Evolutionary conservation across 2,329 filamentous ascomycete species (phyloP), one percentile per base, ranked within the genome.

Genomic region (Fusarium chaquense): DNA sequence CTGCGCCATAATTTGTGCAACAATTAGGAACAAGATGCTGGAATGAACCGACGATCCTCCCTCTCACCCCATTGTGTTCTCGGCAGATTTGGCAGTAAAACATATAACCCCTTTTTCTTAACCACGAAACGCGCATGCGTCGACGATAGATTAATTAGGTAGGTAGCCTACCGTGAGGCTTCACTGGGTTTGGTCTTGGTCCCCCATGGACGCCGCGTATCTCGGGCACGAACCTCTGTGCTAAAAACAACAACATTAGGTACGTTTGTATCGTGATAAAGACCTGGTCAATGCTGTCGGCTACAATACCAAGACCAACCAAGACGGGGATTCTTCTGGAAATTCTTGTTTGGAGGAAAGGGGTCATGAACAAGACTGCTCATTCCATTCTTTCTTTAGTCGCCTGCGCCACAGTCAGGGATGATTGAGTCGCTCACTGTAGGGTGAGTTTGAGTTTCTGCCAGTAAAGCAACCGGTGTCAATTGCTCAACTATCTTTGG

Each of bases 31-130:
- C 28, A 63, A 65, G 40, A 41, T 44, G 46, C 58, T 69, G 67
- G 62, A 73, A 74, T 74, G 70, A 55, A 57, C 56, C 24, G 50
- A 62, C 51, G 55, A 73, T 61, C 56, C 58, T 53, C 72, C 64
- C 49, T 60, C 70, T 68, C 67, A 51, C 60, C 54, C 54, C 72
- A 51, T 63, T 56, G 56, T 40, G 20, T 40, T 45, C 46, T 59
- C 59, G 50, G 45, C 45, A 50, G 43, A 30, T 44, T 65, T 60
- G 8, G 54, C 57, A 58, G 36, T 49, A 43, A 66, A 60, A 54
- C 44, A 45, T 58, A 61, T 51, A 57, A 62, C 63, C 72, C 43
- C 63, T 74, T 75, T 67, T 75, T 64, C 62, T 54, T 28, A 12
- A 47, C 36, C 44, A 60, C 61, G 69, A 73, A 70, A 64, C 66